Evolutionary conservation across 441 rosid species (phyloP).

Genomic region (Biscutella laevigata): DNA sequence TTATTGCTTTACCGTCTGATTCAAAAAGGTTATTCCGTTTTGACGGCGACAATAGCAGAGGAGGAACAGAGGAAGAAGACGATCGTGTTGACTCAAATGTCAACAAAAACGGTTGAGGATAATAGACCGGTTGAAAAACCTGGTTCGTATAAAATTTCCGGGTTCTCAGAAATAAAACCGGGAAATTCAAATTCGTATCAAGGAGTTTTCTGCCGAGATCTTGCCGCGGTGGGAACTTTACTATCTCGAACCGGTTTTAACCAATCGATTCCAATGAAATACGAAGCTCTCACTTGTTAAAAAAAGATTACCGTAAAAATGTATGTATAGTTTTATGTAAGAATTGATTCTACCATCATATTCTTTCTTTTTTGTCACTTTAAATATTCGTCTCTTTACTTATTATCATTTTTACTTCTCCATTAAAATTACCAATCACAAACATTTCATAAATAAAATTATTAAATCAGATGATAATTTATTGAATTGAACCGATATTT

Average conservation of each 20-base stretch:
- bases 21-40: conserved; percentile 23
- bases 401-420: too few species aligned
- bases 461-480: too few species aligned
- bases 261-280: conserved; percentile 64
- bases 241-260: conserved; percentile 75
- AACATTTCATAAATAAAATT: too few species aligned
- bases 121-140: conserved; percentile 9
- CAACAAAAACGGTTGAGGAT: conserved; percentile 19
- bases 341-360: too few species aligned
- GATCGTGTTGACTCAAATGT: conserved; percentile 30
- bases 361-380: too few species aligned
- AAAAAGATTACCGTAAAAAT: too few species aligned
- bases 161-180: background rate
- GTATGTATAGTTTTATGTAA: too few species aligned
- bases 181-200: conserved; percentile 37
- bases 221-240: conserved; percentile 56
- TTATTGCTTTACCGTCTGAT: conserved; percentile 27
- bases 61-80: conserved; percentile 25
- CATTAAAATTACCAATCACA: too few species aligned
- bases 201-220: conserved; percentile 86
- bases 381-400: too few species aligned
- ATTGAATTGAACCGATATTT: too few species aligned
- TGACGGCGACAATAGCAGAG: conserved; percentile 11
- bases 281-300: conserved; percentile 76
- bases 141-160: background rate